Base-by-base conservation (phyloP, 495 filamentous ascomycete species). In the Podospora tetraspora region DNA sequence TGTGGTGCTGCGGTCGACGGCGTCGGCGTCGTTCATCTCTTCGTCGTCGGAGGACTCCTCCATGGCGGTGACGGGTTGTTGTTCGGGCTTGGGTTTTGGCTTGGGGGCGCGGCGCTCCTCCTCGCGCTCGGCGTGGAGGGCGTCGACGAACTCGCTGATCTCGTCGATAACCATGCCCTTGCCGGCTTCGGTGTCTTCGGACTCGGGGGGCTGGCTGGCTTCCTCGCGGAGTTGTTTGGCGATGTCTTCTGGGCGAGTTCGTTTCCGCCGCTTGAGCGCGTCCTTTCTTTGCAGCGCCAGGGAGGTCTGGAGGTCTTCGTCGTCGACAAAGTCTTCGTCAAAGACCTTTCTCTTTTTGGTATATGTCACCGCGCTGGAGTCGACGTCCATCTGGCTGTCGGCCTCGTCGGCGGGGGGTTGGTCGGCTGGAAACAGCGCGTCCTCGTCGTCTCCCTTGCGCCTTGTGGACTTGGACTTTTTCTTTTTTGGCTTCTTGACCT, bases 401-500 rank as follows among this genome's bases (percentile, higher is more conserved):
- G 83, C 70, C 25, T 82, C 80, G 22, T 73, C 74, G 21, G 80
- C 71, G 32, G 83, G 81, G 21, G 70, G 58, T 22, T 67, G 27
- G 2, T 81, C 77, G 0, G 76, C 70, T 0, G 86, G 81, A 66
- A 91, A 85, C n/a, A 89, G 81, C 57, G 90, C 89, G 57, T 94
- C 91, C 23, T 96, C 92, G 56, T 92, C 91, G 65, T 95, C 91
- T 12, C 77, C 78, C 6, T 86, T 87, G 73, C 89, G 87, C 64
- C 91, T 84, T 12, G 91, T 92, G 57, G 89, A 83, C 72, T 92
- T 93, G 9, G 85, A 81, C 80, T 95, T 96, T 81, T 92, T 95
- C 82, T 94, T 97, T 78, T 96, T 97, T 3, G 92, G 90, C 78
- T 97, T 97, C 79, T 90, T 91, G 68, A 96, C 84, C 77, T 96